Evolutionary conservation across 2,329 filamentous ascomycete genomes (phyloP).

Genomic region (Ophiostoma montium): DNA sequence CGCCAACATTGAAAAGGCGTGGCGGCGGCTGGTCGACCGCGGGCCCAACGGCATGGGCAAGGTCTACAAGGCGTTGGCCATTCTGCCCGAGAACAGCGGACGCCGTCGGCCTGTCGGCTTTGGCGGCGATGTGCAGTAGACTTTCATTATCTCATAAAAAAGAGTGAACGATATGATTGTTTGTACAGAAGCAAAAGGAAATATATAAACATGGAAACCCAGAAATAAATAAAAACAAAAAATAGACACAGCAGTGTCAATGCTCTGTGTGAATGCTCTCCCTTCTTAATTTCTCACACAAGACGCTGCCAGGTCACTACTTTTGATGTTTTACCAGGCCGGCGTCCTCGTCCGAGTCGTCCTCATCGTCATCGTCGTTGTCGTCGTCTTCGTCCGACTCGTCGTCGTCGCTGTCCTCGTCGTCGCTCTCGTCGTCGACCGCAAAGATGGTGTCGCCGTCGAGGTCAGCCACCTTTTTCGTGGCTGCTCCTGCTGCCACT

Average conservation of each 20-base stretch:
- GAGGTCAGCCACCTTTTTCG: slow-evolving; percentile 24
- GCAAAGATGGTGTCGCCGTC: slow-evolving; percentile 96
- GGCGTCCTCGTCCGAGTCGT: slow-evolving; percentile 39
- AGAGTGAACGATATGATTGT: no score
- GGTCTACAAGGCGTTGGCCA: slow-evolving; percentile 84
- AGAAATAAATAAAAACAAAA: no score
- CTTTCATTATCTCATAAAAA: no score
- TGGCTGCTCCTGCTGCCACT: not conserved
- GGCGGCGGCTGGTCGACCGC: slow-evolving; percentile 71
- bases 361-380: slow-evolving; percentile 67
- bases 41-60: slow-evolving; percentile 82
- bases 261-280: no score
- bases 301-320: slow-evolving; percentile 14
- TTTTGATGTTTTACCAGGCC: slow-evolving; percentile 37
- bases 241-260: no score
- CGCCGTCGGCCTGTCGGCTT: slow-evolving; percentile 76
- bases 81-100: slow-evolving; percentile 68
- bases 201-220: no score
- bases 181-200: not conserved
- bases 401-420: slow-evolving; percentile 75
- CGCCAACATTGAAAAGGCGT: slow-evolving; percentile 55
- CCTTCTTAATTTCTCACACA: no score
- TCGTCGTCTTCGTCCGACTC: slow-evolving; percentile 43
- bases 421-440: slow-evolving; percentile 66
- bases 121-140: slow-evolving; percentile 54